Base-by-base conservation (phyloP, 768 basidiomycete species). In the Russula emetica region DNA sequence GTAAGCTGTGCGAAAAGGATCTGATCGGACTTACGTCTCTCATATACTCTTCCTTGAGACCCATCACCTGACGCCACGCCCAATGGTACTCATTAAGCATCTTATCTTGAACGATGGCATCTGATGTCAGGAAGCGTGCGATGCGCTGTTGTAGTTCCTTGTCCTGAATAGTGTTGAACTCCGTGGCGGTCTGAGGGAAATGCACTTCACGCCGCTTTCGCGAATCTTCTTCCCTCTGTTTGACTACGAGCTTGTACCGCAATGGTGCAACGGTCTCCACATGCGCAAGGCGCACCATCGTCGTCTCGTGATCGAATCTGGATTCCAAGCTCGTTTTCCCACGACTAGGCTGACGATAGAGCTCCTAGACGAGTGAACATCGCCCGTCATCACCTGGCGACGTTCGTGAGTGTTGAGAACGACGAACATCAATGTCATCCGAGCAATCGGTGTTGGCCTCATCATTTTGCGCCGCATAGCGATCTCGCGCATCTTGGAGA, bases 401-500 rank as follows among this genome's bases (percentile, higher is more conserved):
- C 7, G 32, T 45, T 18, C n/a, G 55, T 18, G 10, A 40, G 13
- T 44, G 20, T 30, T 24, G 38, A 47, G 24, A 66, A 56, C 18
- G 32, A 60, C 63, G 16, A 26, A 67, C 66, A 14, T 66, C 42
- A 53, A 65, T 53, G 11, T 22, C 20, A 22, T 20, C 52, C 3
- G 47, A 54, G 26, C 60, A 60, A 53, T 20, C 42, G 32, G 20
- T 26, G n/a, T 38, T 16, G 16, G 50, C 56, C 13, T 69, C 69
- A 47, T 70, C 69, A 47, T 54, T 50, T 51, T 52, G 63, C 38
- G 64, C 55, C 5, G 62, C 36, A 44, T 69, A 69, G 16, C 63
- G 63, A 61, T 76, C 76, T 24, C 70, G 44, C 45, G 75, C 74
- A 30, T 76, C 76, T 34, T 78, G 73, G 42, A 60, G 66, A 47